Percentiles rank a stretch among this genome's conserved stretches.
Evolutionary conservation across 2,329 filamentous ascomycete species (phyloP).

Genomic region (Xylaria sp.): DNA sequence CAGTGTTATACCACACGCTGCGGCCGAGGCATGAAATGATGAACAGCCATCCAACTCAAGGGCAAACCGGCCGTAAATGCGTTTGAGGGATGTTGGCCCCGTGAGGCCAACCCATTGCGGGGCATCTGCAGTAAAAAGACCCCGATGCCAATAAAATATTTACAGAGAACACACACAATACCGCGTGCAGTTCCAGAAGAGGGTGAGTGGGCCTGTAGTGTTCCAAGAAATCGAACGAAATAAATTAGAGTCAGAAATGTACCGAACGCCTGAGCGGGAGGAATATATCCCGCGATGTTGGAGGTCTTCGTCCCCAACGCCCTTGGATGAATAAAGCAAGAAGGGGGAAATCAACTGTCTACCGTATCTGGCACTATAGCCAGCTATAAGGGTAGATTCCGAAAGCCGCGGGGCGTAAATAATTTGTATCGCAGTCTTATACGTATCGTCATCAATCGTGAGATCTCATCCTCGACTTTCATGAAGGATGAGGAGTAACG

Average conservation of each 20-base stretch:
- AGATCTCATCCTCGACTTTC: slow-evolving; percentile 38
- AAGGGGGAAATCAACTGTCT: slow-evolving; percentile 17
- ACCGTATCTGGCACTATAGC: slow-evolving; percentile 30
- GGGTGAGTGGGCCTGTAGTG: slow-evolving; percentile 15
- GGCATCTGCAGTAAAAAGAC: slow-evolving; percentile 30
- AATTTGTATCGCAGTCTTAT: slow-evolving; percentile 49
- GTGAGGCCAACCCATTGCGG: slow-evolving; percentile 39
- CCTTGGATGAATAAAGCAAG: slow-evolving; percentile 40
- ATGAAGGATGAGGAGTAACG: slow-evolving; percentile 61
- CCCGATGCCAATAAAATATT: slow-evolving; percentile 36
- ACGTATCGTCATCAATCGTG: slow-evolving; percentile 52
- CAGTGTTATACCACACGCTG: slow-evolving; percentile 12
- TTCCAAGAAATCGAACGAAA: slow-evolving; percentile 14
- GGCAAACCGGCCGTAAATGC: slow-evolving; percentile 2
- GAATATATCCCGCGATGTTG: slow-evolving; percentile 34
- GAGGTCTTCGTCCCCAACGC: slow-evolving; percentile 41
- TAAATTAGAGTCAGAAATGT: slow-evolving; percentile 30
- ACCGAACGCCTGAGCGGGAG: slow-evolving; percentile 38
- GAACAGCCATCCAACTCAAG: slow-evolving; percentile 14
- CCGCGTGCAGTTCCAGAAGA: slow-evolving; percentile 30
- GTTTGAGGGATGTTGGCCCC: slow-evolving; percentile 3
- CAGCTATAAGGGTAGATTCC: slow-evolving; percentile 36
- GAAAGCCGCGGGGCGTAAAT: slow-evolving; percentile 48
- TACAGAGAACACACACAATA: slow-evolving; percentile 35
- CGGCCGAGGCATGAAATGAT: slow-evolving; percentile 11